phyloP scores from a whole-genome alignment of 305 asterid genomes.

The Salvia sclarea region DNA sequence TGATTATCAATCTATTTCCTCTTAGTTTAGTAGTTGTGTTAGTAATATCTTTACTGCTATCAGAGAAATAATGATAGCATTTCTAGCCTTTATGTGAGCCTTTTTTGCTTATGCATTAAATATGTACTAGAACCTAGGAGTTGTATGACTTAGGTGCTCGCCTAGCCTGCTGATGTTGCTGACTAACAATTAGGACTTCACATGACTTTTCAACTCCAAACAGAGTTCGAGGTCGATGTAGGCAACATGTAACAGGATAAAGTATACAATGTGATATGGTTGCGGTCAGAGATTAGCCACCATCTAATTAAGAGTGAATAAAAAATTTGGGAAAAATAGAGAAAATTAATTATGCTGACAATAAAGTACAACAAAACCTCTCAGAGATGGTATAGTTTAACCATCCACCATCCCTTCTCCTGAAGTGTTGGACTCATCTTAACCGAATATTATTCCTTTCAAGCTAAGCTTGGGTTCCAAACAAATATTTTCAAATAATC shows the following conservation, averaged over 20 bases:
- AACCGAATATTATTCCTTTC: background rate
- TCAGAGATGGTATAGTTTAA: background rate
- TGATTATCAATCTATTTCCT: too few species aligned
- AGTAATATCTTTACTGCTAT: too few species aligned
- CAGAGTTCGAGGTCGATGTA: background rate
- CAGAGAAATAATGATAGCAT: too few species aligned
- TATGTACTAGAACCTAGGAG: background rate
- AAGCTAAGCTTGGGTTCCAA: conserved; percentile 1
- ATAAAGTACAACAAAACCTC: background rate
- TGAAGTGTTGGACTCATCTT: background rate
- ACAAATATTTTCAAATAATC: background rate
- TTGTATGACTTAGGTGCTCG: background rate
- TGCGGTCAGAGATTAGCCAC: background rate
- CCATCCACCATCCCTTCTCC: background rate
- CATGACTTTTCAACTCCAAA: background rate
- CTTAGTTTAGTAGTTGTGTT: too few species aligned
- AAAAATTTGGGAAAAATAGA: too few species aligned
- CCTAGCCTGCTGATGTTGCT: background rate
- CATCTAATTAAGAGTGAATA: background rate
- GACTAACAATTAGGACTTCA: background rate
- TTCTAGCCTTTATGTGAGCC: too few species aligned
- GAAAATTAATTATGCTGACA: background rate
- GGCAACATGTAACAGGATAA: too few species aligned
- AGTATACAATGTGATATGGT: too few species aligned
- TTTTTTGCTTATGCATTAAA: background rate